A percentile compares a stretch with the other conserved stretches of the same genome.
phyloP scores from a whole-genome alignment of 2,329 filamentous ascomycete genomes.

The Drechslera avenae region DNA sequence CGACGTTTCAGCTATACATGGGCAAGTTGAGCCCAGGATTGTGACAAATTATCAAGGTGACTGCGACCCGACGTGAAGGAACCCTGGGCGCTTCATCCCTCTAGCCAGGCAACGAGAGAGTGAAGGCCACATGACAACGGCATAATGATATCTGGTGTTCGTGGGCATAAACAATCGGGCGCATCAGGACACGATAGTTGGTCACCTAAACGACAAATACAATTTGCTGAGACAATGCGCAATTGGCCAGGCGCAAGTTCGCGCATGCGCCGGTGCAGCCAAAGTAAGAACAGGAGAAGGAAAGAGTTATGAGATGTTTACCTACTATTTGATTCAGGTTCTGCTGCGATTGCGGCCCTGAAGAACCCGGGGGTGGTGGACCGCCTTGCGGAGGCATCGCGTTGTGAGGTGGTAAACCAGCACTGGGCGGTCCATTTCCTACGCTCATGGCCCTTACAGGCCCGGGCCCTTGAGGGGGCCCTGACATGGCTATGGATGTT shows the following conservation, averaged over 20 bases:
- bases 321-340: conserved; percentile 96
- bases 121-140: no score
- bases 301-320: conserved; percentile 21
- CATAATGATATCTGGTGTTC: no score
- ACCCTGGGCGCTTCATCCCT: no score
- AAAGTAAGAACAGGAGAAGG: background rate
- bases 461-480: conserved; percentile 44
- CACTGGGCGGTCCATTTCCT: conserved; percentile 50
- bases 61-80: no score
- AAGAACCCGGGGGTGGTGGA: conserved; percentile 54
- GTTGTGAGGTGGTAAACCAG: conserved; percentile 46
- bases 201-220: background rate
- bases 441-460: conserved; percentile 48
- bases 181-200: background rate
- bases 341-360: conserved; percentile 73
- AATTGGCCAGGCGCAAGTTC: background rate
- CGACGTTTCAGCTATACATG: background rate
- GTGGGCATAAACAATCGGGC: no score
- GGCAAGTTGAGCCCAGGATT: background rate
- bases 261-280: background rate
- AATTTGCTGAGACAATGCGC: background rate
- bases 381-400: conserved; percentile 56
- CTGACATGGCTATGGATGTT: conserved; percentile 40
- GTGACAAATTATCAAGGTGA: no score
- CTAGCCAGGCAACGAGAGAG: no score